Evolutionary conservation across 768 basidiomycete species (phyloP), one percentile per base, ranked within the genome.

Genomic region (Amanita molliuscula): DNA sequence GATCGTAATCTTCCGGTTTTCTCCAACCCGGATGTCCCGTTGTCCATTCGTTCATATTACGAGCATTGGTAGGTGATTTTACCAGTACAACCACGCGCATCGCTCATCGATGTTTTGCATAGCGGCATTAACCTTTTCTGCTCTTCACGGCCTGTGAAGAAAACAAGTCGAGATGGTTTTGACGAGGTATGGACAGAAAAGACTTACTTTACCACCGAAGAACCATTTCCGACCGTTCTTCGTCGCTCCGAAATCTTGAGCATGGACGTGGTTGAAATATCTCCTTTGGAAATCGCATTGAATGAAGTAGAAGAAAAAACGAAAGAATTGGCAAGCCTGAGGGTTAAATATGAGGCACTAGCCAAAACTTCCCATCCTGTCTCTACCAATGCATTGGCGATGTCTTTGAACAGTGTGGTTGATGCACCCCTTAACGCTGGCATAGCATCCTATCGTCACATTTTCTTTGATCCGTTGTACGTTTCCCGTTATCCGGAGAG

Each of bases 151-250:
- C 81, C 82, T 28, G 67, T 86, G 38, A 75, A 77, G 49, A 88
- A 82, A 61, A 61, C 70, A 7, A 76, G 73, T 47, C 72, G 77
- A 23, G 82, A 88, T 55, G 81, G 81, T 6, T 70, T 67, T 25
- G 84, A 88, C 61, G 86, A 89, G 62, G 64, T 76, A 1, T 96
- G 92, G 92, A 66, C 84, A 0, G 93, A 96, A 62, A 97, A 95
- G 69, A 90, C 87, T 0, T 82, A 78, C 58, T 84, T 79, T 61
- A 87, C 82, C 3, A 92, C 89, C 0, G 89, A 93, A 64, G 87
- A 91, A 57, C 75, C 79, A 3, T 93, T 94, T 67, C 95, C 95
- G 0, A 93, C 92, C 0, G 87, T 97, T 2, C 76, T 97, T 33
- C 81, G 88, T 28, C 79, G 95, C 20, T 92, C 90, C 1, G 93